These are phyloP conservation scores for Fusarium scirpi DNA, from an alignment of 2,329 filamentous ascomycete species.

Conservation along the genomic window DNA sequence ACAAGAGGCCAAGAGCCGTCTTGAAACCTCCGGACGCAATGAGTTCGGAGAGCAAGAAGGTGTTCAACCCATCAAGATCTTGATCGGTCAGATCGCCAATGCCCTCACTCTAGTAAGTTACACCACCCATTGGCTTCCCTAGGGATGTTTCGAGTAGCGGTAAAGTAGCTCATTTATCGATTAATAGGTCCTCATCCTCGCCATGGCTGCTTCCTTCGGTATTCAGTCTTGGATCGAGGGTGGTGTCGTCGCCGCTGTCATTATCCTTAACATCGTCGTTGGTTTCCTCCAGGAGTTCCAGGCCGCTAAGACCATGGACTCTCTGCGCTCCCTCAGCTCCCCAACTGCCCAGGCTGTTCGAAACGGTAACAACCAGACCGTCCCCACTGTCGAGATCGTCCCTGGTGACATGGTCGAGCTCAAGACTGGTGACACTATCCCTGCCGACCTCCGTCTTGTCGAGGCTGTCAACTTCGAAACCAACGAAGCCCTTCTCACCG, in stretches of 20 bases:
- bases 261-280: conserved; percentile 68
- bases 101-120: conserved; percentile 72
- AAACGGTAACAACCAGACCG: conserved; percentile 54
- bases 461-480: conserved; percentile 75
- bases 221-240: conserved; percentile 71
- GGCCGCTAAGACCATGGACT: conserved; percentile 64
- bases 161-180: conserved; percentile 38
- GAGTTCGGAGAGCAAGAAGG: conserved; percentile 71
- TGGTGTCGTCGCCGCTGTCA: conserved; percentile 68
- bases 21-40: conserved; percentile 70
- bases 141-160: conserved; percentile 12
- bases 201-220: conserved; percentile 69
- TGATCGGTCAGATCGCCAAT: conserved; percentile 75
- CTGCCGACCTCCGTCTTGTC: conserved; percentile 68
- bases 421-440: conserved; percentile 70
- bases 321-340: conserved; percentile 57
- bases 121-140: not conserved
- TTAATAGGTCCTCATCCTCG: conserved; percentile 64
- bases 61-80: conserved; percentile 72
- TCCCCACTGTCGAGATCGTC: conserved; percentile 61
- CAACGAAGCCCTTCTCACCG: conserved; percentile 74
- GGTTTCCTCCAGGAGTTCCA: conserved; percentile 61
- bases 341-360: conserved; percentile 59
- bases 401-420: conserved; percentile 68
- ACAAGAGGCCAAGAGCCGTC: conserved; percentile 59